Conservation (phyloP, 1,139 yeast genomes). For the Candida sojae region DNA sequence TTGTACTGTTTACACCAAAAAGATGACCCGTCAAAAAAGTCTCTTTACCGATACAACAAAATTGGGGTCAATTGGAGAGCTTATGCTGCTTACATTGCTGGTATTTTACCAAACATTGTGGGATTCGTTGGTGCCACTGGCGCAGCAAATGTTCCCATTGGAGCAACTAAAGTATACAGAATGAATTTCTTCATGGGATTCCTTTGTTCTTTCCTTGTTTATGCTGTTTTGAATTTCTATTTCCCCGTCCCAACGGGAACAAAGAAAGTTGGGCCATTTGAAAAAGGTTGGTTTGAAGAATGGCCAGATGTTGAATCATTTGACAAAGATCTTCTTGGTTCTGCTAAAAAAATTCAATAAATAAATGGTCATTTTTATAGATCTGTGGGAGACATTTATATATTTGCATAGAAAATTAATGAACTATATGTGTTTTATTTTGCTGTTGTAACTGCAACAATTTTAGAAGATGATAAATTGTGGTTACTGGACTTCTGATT, state of each 20-base stretch:
- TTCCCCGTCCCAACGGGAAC: slow-evolving; percentile 60
- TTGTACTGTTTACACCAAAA: slow-evolving; percentile 51
- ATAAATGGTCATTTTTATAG: too few relatives aligned
- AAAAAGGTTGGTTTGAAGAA: slow-evolving; percentile 67
- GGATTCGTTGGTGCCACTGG: slow-evolving; percentile 88
- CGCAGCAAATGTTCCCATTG: slow-evolving; percentile 63
- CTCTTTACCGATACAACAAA: slow-evolving; percentile 60
- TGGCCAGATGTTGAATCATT: slow-evolving; percentile 64
- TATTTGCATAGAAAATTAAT: too few relatives aligned
- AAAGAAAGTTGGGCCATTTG: slow-evolving; percentile 52
- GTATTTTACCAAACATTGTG: slow-evolving; percentile 79
- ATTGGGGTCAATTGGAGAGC: slow-evolving; percentile 84
- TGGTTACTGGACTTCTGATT: too few relatives aligned
- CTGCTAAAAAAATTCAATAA: slow-evolving; percentile 11
- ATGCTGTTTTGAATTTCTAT: slow-evolving; percentile 48
- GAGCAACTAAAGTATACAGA: slow-evolving; percentile 73
- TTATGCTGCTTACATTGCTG: slow-evolving; percentile 66
- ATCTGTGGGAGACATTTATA: too few relatives aligned
- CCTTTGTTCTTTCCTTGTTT: slow-evolving; percentile 52
- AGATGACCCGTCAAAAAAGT: slow-evolving; percentile 26
- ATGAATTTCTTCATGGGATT: slow-evolving; percentile 79
- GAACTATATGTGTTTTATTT: too few relatives aligned
- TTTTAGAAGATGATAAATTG: too few relatives aligned
- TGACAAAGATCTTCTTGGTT: slow-evolving; percentile 46
- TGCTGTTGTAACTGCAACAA: too few relatives aligned